phyloP scores from a whole-genome alignment of 106 monocot genomes.

The Narthecium ossifragum region DNA sequence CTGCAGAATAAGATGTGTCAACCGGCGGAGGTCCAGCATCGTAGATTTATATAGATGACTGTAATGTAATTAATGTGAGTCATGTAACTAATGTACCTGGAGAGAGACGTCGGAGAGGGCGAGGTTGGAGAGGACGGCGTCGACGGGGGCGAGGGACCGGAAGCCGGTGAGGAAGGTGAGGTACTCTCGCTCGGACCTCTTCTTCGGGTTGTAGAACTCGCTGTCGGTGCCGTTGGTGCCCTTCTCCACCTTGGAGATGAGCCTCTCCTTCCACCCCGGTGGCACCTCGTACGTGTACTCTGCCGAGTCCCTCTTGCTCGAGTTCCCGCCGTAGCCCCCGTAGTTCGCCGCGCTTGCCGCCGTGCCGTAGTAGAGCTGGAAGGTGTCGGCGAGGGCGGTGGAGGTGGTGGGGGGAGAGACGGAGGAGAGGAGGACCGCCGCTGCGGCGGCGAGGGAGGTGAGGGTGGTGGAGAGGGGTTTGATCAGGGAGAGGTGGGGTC shows the following conservation, averaged over 20 bases:
- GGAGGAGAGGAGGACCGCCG: conserved; percentile 19
- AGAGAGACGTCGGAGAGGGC: conserved; percentile 85
- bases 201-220: conserved; percentile 98
- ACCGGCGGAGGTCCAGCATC: no score
- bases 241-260: conserved; percentile 95
- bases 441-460: conserved; percentile 43
- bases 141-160: conserved; percentile 63
- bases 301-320: conserved; percentile 73
- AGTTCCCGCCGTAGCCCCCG: conserved; percentile 95
- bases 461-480: conserved; percentile 23
- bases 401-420: conserved; percentile 13
- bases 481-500: conserved; percentile 1
- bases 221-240: conserved; percentile 97
- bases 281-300: conserved; percentile 93
- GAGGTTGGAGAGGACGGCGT: conserved; percentile 72
- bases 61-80: no score
- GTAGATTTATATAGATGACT: no score
- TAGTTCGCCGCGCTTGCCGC: conserved; percentile 97
- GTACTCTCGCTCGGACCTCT: conserved; percentile 74
- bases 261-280: conserved; percentile 84
- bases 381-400: conserved; percentile 30
- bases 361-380: conserved; percentile 88
- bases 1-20: no score
- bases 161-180: conserved; percentile 82
- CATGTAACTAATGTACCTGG: no score